Conservation (phyloP, 192 early-diverging fungal genomes). For the Gryganskiella cystojenkinii region DNA sequence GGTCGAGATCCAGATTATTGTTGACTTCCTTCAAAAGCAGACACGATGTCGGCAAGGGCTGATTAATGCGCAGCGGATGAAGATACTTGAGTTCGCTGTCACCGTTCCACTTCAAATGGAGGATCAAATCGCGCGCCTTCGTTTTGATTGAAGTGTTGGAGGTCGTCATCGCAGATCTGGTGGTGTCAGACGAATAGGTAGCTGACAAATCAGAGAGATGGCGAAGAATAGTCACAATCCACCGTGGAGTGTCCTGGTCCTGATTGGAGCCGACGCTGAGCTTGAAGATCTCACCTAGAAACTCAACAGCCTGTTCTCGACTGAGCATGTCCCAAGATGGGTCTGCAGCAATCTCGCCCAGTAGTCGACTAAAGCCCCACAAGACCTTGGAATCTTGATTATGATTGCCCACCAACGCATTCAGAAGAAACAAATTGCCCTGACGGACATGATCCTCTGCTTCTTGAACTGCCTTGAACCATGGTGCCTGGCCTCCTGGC, state of each 20-base stretch:
- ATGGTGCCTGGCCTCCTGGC: background rate
- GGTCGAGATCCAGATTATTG: no score
- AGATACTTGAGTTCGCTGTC: background rate
- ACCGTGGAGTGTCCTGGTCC: background rate
- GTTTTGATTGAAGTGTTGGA: no score
- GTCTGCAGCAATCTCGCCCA: slow-evolving; percentile 15
- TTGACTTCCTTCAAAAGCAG: no score
- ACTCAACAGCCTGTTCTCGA: background rate
- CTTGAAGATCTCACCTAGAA: slow-evolving; percentile 8
- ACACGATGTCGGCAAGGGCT: no score
- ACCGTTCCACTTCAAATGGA: background rate
- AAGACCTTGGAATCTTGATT: background rate
- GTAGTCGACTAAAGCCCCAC: background rate
- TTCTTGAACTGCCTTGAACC: background rate
- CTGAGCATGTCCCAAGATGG: slow-evolving; percentile 1
- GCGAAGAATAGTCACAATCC: slow-evolving; percentile 10
- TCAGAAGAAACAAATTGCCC: background rate
- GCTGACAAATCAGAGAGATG: no score
- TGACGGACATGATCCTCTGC: background rate
- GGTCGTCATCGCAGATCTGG: background rate
- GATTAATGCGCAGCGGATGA: no score
- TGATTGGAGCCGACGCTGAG: background rate
- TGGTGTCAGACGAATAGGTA: no score
- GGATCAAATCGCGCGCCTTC: background rate
- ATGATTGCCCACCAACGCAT: background rate